Conservation (phyloP, 805 yeast species). For the Candida easanensis region DNA sequence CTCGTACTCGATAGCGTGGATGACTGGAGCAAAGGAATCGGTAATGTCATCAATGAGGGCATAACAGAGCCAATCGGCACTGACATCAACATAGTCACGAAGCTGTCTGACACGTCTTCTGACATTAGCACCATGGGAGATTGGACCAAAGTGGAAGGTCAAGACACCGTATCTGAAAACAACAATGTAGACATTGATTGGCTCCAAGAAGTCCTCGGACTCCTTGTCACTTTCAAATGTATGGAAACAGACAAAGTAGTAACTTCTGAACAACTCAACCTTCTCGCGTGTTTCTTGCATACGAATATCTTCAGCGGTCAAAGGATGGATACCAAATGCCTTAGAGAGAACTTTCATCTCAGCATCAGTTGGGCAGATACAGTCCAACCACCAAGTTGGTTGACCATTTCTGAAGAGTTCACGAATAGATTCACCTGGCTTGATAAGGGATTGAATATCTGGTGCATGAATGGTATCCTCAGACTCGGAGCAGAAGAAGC, state of each 20-base stretch:
- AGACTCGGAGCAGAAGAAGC: constrained; percentile 75
- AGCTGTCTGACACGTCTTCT: constrained; percentile 79
- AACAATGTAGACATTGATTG: constrained; percentile 76
- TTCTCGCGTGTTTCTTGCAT: constrained; percentile 97
- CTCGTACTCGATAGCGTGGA: constrained; percentile 72
- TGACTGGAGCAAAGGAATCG: constrained; percentile 81
- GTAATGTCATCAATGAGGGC: constrained; percentile 82
- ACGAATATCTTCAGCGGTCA: constrained; percentile 95
- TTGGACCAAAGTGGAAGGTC: constrained; percentile 89
- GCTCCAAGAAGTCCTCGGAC: constrained; percentile 80
- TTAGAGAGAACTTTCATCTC: constrained; percentile 92
- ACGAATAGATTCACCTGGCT: constrained; percentile 61
- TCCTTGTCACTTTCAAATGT: constrained; percentile 87
- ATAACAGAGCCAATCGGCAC: constrained; percentile 81
- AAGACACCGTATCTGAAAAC: constrained; percentile 89
- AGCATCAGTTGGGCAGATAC: constrained; percentile 88
- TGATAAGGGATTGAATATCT: constrained; percentile 73
- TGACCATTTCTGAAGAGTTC: constrained; percentile 69
- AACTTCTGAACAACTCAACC: constrained; percentile 85
- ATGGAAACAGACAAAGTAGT: constrained; percentile 95
- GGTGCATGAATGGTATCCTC: constrained; percentile 91
- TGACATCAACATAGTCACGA: constrained; percentile 73
- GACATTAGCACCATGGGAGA: constrained; percentile 90
- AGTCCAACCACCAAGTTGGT: constrained; percentile 95
- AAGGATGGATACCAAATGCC: constrained; percentile 95